Percentiles rank a stretch among this genome's conserved stretches.
Conservation (phyloP, 1,284 basidiomycete genomes). For the Exobasidium cylindrosporum region DNA sequence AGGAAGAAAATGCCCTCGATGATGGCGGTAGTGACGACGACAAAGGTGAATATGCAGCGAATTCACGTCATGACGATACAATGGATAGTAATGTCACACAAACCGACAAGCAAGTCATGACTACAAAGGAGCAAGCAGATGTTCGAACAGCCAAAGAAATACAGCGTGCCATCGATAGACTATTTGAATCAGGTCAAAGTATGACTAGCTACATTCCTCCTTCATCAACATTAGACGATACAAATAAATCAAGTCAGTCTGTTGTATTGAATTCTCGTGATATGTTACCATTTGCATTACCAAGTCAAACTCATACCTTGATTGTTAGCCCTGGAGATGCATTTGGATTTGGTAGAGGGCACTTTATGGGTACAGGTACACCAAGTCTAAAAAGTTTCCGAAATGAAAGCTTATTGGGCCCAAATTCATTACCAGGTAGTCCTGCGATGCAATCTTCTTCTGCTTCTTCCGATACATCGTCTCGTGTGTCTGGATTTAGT, state of each 20-base stretch:
- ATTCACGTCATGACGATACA: slow-evolving; percentile 3
- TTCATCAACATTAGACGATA: not conserved
- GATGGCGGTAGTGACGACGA: too few species aligned
- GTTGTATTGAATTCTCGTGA: slow-evolving; percentile 71
- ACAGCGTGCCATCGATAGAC: slow-evolving; percentile 35
- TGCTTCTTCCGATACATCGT: slow-evolving; percentile 5
- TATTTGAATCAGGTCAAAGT: slow-evolving; percentile 37
- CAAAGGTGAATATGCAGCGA: too few species aligned
- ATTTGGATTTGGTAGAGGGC: slow-evolving; percentile 47
- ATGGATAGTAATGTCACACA: slow-evolving; percentile 22
- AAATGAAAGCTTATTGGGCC: slow-evolving; percentile 7
- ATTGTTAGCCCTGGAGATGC: slow-evolving; percentile 64
- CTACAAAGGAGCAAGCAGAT: slow-evolving; percentile 25
- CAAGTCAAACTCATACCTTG: slow-evolving; percentile 72
- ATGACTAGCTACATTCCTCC: slow-evolving; percentile 41
- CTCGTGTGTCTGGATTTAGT: slow-evolving; percentile 4
- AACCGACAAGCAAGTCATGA: slow-evolving; percentile 17
- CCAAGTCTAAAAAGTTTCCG: slow-evolving; percentile 32
- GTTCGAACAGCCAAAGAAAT: slow-evolving; percentile 26
- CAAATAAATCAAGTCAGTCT: not conserved
- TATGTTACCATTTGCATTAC: slow-evolving; percentile 85
- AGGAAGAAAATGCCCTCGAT: slow-evolving; percentile 16
- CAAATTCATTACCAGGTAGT: slow-evolving; percentile 1
- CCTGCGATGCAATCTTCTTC: not conserved
- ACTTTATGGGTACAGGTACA: slow-evolving; percentile 44